Conservation (phyloP, 2,329 filamentous ascomycete species). For the Aaosphaeria arxii region DNA sequence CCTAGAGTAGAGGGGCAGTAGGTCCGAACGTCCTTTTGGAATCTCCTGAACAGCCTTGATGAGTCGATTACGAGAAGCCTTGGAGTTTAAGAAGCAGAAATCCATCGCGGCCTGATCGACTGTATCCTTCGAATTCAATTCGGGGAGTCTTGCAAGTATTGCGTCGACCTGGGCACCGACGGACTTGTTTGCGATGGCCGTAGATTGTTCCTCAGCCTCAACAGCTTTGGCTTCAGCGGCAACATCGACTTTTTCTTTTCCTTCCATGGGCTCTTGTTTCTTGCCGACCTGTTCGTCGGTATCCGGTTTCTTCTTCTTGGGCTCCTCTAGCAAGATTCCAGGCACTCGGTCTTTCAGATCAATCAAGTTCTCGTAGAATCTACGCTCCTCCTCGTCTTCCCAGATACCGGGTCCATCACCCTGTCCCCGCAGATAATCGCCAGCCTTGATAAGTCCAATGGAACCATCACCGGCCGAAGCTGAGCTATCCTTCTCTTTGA, state of each 20-base stretch:
- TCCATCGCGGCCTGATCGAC: constrained; percentile 93
- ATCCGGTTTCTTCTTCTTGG: constrained; percentile 88
- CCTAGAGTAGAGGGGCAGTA: constrained; percentile 88
- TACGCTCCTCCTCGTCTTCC: constrained; percentile 96
- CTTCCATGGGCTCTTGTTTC: constrained; percentile 51
- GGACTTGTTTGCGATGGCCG: constrained; percentile 94
- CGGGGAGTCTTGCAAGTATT: constrained; percentile 80
- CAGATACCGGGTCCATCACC: constrained; percentile 92
- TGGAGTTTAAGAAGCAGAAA: constrained; percentile 98
- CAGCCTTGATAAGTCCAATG: constrained; percentile 90
- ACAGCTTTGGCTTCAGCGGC: constrained; percentile 50
- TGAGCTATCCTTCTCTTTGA: constrained; percentile 77
- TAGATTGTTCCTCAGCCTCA: constrained; percentile 77
- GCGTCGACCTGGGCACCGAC: constrained; percentile 96
- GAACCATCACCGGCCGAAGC: constrained; percentile 66
- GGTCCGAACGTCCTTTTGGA: constrained; percentile 87
- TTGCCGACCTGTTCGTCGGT: constrained; percentile 79
- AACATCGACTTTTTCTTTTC: constrained; percentile 40
- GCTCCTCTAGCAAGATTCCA: constrained; percentile 86
- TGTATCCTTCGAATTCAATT: constrained; percentile 84
- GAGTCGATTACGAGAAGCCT: constrained; percentile 90
- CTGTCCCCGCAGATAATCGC: constrained; percentile 87
- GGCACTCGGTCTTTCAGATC: constrained; percentile 96
- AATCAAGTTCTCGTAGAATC: constrained; percentile 96
- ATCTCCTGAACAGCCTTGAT: constrained; percentile 92